A percentile compares a stretch with the other conserved stretches of the same genome.
Evolutionary conservation across 306 rosid species (phyloP).

Genomic region (Canavalia ensiformis): DNA sequence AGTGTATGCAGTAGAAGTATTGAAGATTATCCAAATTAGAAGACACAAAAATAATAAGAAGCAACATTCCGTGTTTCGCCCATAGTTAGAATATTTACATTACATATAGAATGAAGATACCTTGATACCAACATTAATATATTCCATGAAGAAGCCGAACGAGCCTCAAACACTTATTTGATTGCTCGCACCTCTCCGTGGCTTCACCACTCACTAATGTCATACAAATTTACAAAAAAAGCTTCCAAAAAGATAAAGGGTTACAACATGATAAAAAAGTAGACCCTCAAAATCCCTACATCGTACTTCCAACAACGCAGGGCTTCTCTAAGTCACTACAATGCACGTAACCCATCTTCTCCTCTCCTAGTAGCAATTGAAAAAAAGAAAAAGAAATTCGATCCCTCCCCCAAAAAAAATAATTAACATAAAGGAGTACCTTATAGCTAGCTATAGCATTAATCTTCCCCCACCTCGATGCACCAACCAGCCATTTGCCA

Average conservation of each 20-base stretch:
- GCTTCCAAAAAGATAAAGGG: constrained; percentile 37
- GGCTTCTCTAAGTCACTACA: constrained; percentile 43
- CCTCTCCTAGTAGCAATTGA: background rate
- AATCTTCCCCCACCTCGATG: constrained; percentile 12
- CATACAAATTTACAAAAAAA: constrained; percentile 34
- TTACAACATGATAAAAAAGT: constrained; percentile 19
- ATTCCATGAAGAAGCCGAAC: constrained; percentile 40
- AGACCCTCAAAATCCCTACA: constrained; percentile 44
- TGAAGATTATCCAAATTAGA: constrained; percentile 23
- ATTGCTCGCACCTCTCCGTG: constrained; percentile 3
- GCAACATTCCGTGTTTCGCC: constrained; percentile 25
- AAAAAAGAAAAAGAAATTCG: background rate
- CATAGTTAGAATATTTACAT: constrained; percentile 31
- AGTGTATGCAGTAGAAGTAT: background rate
- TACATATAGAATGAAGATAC: background rate
- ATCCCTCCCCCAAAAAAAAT: background rate
- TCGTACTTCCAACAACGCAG: constrained; percentile 57
- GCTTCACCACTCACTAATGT: constrained; percentile 27
- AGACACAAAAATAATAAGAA: constrained; percentile 14
- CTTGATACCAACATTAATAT: constrained; percentile 28
- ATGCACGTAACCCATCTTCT: constrained; percentile 4
- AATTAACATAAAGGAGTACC: background rate
- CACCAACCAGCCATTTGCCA: constrained; percentile 35
- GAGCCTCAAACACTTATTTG: constrained; percentile 14
- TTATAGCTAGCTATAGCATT: constrained; percentile 27